Evolutionary conservation across 805 yeast genomes (phyloP).

Genomic region (Saccharomycopsis microspora): DNA sequence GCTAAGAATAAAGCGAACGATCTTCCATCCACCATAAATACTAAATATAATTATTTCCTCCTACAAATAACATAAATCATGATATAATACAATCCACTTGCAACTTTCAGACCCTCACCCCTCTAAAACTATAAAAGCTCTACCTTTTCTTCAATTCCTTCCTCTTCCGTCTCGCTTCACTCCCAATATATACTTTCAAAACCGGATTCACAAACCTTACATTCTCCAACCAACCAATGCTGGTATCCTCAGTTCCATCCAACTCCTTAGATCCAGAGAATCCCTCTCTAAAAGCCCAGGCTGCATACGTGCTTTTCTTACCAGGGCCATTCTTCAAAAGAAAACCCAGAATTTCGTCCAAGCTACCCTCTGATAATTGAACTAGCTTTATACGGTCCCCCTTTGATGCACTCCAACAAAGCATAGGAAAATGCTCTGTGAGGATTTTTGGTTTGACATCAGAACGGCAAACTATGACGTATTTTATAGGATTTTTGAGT

Average conservation of each 20-base stretch:
- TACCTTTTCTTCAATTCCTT: no score
- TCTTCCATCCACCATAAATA: no score
- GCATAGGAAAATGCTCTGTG: constrained; percentile 11
- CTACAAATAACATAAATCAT: no score
- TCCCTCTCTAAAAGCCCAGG: no score
- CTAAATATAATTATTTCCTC: no score
- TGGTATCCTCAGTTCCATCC: not conserved
- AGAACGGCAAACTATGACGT: constrained; percentile 10
- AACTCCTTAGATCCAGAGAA: no score
- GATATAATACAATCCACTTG: no score
- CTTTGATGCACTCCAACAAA: constrained; percentile 4
- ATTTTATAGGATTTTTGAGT: not conserved
- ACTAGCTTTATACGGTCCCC: not conserved
- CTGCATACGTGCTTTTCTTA: not conserved
- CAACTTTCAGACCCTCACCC: no score
- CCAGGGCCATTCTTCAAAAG: not conserved
- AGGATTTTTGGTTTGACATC: constrained; percentile 13
- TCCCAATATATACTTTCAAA: no score
- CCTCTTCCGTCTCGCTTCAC: no score
- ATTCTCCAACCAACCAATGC: not conserved
- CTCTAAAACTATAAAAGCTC: no score
- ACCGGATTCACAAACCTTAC: not conserved
- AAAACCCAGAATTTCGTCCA: not conserved
- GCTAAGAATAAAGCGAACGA: no score
- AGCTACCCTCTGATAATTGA: not conserved